Evolutionary conservation across 2,329 filamentous ascomycete species (phyloP).

Genomic region (Phaeosphaeriaceae sp.): DNA sequence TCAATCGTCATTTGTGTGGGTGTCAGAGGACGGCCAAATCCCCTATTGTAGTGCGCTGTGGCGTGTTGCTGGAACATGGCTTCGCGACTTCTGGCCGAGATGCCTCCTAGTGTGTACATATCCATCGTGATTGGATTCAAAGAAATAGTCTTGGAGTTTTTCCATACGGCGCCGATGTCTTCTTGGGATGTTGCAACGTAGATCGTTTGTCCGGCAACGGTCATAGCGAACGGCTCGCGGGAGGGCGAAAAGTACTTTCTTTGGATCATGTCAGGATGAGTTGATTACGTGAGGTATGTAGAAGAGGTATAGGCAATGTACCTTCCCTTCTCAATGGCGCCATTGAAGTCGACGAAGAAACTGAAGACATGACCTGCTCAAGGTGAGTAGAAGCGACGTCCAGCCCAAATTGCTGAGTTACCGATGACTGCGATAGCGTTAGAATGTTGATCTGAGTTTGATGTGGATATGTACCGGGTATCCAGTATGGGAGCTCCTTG

Average conservation of each 20-base stretch:
- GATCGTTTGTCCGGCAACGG: constrained; percentile 12
- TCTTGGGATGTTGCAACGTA: constrained; percentile 14
- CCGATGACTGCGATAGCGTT: constrained; percentile 5
- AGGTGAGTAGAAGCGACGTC: neutral
- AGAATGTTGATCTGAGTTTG: neutral
- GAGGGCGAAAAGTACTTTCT: constrained; percentile 16
- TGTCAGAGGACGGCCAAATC: constrained; percentile 1
- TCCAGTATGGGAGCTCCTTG: constrained; percentile 32
- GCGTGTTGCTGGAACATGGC: constrained; percentile 10
- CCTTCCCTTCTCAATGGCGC: constrained; percentile 17
- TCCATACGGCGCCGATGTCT: constrained; percentile 10
- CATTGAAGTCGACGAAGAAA: constrained; percentile 17
- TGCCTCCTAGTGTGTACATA: constrained; percentile 9
- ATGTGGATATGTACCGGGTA: constrained; percentile 21
- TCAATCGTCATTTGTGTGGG: constrained; percentile 16
- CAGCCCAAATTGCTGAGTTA: neutral
- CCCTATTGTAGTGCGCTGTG: constrained; percentile 9
- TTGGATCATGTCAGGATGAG: neutral
- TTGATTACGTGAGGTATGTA: neutral
- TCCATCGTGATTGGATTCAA: constrained; percentile 12
- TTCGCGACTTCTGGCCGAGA: constrained; percentile 9
- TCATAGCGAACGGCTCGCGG: constrained; percentile 15
- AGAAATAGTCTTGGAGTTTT: constrained; percentile 16
- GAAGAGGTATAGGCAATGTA: neutral
- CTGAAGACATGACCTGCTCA: constrained; percentile 8